Conservation (phyloP, 2,329 filamentous ascomycete genomes). For the Botryotinia narcissicola region DNA sequence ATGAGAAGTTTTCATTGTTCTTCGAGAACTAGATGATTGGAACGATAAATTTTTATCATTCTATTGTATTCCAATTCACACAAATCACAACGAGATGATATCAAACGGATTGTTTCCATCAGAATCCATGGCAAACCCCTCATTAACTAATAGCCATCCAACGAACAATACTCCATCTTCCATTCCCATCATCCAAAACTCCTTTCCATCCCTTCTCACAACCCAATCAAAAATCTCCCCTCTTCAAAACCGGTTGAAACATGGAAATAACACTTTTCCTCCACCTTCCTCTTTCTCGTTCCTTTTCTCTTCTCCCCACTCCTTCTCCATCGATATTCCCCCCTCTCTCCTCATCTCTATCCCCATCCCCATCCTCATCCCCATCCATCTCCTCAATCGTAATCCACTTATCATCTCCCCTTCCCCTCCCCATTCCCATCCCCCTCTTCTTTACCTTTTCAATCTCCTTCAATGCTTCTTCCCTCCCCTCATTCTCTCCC, state of each 20-base stretch:
- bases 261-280: background rate
- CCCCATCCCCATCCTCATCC: background rate
- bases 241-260: background rate
- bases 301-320: background rate
- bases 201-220: too few species aligned
- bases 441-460: background rate
- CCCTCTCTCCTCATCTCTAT: too few species aligned
- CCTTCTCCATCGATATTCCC: too few species aligned
- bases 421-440: background rate
- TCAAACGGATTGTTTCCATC: too few species aligned
- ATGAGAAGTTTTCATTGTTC: too few species aligned
- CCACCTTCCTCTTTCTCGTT: background rate
- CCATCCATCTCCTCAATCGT: background rate
- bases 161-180: background rate
- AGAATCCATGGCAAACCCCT: too few species aligned
- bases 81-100: too few species aligned
- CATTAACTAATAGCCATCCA: background rate
- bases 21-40: too few species aligned
- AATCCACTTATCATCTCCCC: background rate
- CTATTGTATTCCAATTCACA: too few species aligned
- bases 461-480: background rate
- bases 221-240: background rate
- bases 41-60: too few species aligned
- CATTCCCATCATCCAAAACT: background rate
- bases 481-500: too few species aligned